Evolutionary conservation across 768 basidiomycete species (phyloP), one percentile per base, ranked within the genome.

Genomic region (Lactarius hengduanensis): DNA sequence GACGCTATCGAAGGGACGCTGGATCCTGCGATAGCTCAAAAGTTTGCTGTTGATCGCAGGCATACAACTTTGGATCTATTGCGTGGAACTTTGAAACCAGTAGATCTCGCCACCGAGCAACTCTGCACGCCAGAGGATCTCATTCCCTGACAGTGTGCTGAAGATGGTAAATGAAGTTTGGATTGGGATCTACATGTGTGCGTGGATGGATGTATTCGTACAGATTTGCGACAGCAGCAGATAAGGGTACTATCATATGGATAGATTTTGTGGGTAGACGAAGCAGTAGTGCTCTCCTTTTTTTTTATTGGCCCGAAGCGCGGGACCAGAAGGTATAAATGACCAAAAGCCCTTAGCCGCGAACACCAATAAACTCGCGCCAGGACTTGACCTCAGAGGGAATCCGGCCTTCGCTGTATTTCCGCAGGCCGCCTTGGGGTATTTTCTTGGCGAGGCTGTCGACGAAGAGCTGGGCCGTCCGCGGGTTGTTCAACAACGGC

Each of bases 321-420:
- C 38, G 58, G 57, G 47, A 50, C 22, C 50, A 7, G 22, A 50
- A 6, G 62, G 66, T 62, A 45, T 47, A 26, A 30, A 32, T 13
- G 32, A 30, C 22, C 58, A 61, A 38, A 32, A 11, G 43, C 6
- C 34, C 68, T 82, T 71, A 92, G 43, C 87, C 89, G 61, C 83
- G 83, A 67, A 79, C 78, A 16, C 92, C 92, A 54, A 94, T 86
- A 75, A 93, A 98, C 76, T 96, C 92, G 64, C 85, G 80, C 96
- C 96, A 98, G 38, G 92, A 93, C 72, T 84, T 84, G 72, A 99
- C 95, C 76, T 98, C 96, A 1, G 89, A 82, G 38, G 96, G 96
- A 70, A 96, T 89, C 40, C 81, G 86, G 22, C 95, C 96, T 77
- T 98, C 95, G 36, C 81, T 80, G 75, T 98, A 99, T 28, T 83